Percentiles rank a stretch among this genome's conserved stretches.
These are phyloP conservation scores for Calonectria leucothoes DNA, from an alignment of 2,329 filamentous ascomycete species.

Conservation along the genomic window DNA sequence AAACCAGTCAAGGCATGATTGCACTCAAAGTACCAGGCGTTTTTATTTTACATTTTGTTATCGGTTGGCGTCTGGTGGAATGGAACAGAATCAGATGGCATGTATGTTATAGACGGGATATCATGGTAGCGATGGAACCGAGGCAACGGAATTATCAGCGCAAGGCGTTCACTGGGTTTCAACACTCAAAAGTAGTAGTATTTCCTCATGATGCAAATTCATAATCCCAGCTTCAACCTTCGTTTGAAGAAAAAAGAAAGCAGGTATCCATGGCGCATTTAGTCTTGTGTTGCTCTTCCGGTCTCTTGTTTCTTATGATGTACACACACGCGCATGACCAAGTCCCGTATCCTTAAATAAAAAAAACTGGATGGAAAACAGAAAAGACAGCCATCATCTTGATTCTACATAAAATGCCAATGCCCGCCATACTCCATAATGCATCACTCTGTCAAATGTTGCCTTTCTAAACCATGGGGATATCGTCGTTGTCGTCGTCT, in stretches of 20 bases:
- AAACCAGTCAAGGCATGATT: not conserved
- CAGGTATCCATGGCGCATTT: not conserved
- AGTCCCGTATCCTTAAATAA: not conserved
- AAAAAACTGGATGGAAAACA: not conserved
- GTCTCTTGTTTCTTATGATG: not conserved
- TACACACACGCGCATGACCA: not conserved
- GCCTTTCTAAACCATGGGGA: not conserved
- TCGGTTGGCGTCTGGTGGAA: constrained; percentile 20
- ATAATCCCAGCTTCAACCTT: constrained; percentile 10
- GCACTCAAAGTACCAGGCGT: not conserved
- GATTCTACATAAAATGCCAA: not conserved
- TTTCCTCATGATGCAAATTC: constrained; percentile 12
- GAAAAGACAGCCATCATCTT: not conserved
- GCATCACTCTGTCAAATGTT: not conserved
- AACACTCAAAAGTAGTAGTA: constrained; percentile 7
- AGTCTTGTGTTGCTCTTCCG: not conserved
- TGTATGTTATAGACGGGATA: constrained; percentile 21
- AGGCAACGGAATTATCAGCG: constrained; percentile 2
- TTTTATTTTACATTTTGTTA: not conserved
- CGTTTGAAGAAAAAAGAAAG: not conserved
- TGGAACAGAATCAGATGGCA: not conserved
- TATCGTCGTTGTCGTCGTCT: too few relatives aligned
- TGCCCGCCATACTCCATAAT: not conserved
- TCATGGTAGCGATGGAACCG: constrained; percentile 18
- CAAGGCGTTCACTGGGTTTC: constrained; percentile 15